Percentiles rank a stretch among this genome's conserved stretches.
Evolutionary conservation across 441 rosid species (phyloP).

Genomic region (Erodium moschatum): DNA sequence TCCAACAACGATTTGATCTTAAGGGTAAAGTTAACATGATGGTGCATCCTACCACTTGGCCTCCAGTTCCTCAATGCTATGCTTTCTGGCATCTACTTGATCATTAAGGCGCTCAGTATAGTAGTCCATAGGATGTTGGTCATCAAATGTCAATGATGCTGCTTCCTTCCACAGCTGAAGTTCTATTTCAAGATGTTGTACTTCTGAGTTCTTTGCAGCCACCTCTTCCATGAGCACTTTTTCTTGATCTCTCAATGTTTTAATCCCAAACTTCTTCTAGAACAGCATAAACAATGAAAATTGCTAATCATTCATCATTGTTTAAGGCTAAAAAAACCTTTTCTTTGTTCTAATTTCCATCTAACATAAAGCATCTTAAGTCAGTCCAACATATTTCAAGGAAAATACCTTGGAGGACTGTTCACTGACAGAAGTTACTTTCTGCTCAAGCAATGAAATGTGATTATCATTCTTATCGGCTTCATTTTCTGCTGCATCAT

Average conservation of each 20-base stretch:
- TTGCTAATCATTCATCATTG: not conserved
- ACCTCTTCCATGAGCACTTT: constrained; percentile 16
- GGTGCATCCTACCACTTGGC: constrained; percentile 41
- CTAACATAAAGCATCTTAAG: not conserved
- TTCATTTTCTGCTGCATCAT: constrained; percentile 16
- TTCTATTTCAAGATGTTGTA: constrained; percentile 42
- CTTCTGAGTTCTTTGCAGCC: constrained; percentile 32
- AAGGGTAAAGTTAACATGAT: not conserved
- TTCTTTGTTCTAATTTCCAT: not conserved
- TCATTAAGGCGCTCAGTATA: constrained; percentile 42
- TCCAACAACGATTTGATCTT: not conserved
- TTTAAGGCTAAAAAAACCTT: not conserved
- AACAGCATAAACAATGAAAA: constrained; percentile 11
- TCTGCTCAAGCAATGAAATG: not conserved
- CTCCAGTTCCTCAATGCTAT: constrained; percentile 35
- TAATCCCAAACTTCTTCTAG: constrained; percentile 12
- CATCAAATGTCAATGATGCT: constrained; percentile 44
- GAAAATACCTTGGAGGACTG: not conserved
- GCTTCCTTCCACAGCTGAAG: constrained; percentile 45
- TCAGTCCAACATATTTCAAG: not conserved
- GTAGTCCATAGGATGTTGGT: constrained; percentile 36
- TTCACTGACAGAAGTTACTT: not conserved
- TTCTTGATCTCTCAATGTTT: constrained; percentile 8
- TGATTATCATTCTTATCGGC: not conserved
- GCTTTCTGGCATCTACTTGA: constrained; percentile 34